Base-by-base conservation (phyloP, 768 basidiomycete genomes). In the Podaxis pistillaris region DNA sequence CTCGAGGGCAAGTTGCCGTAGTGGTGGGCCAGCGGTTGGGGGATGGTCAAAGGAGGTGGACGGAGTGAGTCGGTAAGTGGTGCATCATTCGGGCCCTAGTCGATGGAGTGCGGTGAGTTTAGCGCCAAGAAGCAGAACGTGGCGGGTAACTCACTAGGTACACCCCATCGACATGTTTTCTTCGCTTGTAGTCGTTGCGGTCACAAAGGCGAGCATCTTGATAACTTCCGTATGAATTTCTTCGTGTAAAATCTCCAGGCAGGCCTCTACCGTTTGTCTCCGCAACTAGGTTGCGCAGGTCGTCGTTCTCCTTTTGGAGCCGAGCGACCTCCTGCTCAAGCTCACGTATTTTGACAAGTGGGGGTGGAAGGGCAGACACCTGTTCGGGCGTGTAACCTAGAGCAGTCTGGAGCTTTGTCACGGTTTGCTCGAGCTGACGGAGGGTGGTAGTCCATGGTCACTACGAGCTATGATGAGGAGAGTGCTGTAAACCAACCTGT, bases 281-380 rank as follows among this genome's bases (percentile, higher is more conserved):
- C 46, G 79, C 75, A 30, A 91, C 79, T 65, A 90, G 77, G 53
- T 86, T 83, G n/a, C 89, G 82, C 41, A 91, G 78, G 36, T 90
- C 87, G 15, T 90, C 88, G 69, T 88, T 88, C 73, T 93, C 89
- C 66, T 86, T 86, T 61, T 82, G 81, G 4, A 93, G 79, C 9
- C 86, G 78, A 57, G 80, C 75, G 68, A 91, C 92, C 70, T 94
- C 93, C 69, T 91, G 86, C 72, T 93, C 89, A 58, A 94, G 85
- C 70, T 93, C 92, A 30, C 89, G 85, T 67, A 94, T 90, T 69
- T 90, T 89, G 67, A 85, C 74, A 8, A 89, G 78, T 0, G 90
- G 88, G 1, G 90, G 87, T 0, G 90, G 90, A 2, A 92, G 79
- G 0, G 86, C 85, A 2, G 84, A 81, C 26, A 91, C 85, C 67